Percentiles rank a stretch among this genome's conserved stretches.
These are phyloP conservation scores for Plasmopara viticola DNA, from an alignment of 352 stramenopile genomes.

Conservation along the genomic window DNA sequence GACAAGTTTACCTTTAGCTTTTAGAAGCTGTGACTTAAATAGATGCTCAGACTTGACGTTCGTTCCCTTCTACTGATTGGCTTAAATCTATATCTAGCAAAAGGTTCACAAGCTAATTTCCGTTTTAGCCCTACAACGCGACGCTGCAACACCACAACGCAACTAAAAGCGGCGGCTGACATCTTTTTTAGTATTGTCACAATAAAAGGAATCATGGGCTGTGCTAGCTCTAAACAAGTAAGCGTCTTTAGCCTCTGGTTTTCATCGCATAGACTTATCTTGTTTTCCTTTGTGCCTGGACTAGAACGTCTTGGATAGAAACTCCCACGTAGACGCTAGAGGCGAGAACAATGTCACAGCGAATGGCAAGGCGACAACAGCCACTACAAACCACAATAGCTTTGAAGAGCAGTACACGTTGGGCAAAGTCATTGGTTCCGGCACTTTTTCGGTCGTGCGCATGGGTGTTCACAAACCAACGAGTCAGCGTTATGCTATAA, in stretches of 20 bases:
- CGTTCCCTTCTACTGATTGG: constrained; percentile 8
- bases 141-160: constrained; percentile 24
- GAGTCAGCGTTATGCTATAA: constrained; percentile 85
- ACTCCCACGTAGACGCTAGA: constrained; percentile 28
- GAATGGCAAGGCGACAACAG: constrained; percentile 17
- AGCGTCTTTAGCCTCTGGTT: constrained; percentile 6
- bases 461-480: constrained; percentile 79
- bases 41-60: constrained; percentile 2
- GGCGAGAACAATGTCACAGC: constrained; percentile 25
- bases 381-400: constrained; percentile 48
- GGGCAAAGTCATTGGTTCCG: constrained; percentile 83
- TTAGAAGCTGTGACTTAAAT: constrained; percentile 23
- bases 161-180: constrained; percentile 23
- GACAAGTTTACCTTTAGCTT: constrained; percentile 77
- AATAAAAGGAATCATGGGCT: constrained; percentile 46
- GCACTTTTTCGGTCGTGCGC: constrained; percentile 87
- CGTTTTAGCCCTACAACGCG: constrained; percentile 15
- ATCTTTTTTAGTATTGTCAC: constrained; percentile 7
- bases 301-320: constrained; percentile 43
- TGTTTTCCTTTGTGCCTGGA: constrained; percentile 11
- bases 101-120: constrained; percentile 1
- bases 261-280: neutral
- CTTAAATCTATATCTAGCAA: constrained; percentile 24
- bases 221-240: constrained; percentile 68
- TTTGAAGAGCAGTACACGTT: constrained; percentile 84